phyloP scores from a whole-genome alignment of 73 alveolate species.

The Symbiodinium pilosum region DNA sequence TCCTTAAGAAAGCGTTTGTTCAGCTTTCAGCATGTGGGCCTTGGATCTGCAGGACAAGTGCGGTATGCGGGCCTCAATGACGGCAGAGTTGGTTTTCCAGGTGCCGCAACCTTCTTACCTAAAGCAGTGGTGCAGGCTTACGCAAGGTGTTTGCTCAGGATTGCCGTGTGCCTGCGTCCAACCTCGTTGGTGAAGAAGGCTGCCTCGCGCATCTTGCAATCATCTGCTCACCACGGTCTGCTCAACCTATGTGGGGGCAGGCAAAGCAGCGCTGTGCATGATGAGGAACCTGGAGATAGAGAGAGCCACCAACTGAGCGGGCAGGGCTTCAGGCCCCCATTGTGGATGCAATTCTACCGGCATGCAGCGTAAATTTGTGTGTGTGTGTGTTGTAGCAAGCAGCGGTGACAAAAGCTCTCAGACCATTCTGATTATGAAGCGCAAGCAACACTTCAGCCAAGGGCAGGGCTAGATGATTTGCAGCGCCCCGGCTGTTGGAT shows the following conservation, averaged over 20 bases:
- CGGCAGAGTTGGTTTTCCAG: slow-evolving; percentile 84
- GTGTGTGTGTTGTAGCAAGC: too few relatives aligned
- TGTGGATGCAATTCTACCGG: too few relatives aligned
- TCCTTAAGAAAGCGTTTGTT: too few relatives aligned
- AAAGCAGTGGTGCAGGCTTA: too few relatives aligned
- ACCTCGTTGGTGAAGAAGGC: slow-evolving; percentile 64
- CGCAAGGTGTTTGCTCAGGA: neutral
- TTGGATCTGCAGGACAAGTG: slow-evolving; percentile 39
- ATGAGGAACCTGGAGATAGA: slow-evolving; percentile 89
- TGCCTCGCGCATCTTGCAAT: neutral
- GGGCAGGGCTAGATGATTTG: too few relatives aligned
- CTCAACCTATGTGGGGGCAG: neutral
- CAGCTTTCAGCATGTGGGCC: too few relatives aligned
- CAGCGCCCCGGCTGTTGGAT: too few relatives aligned
- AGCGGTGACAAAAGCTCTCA: too few relatives aligned
- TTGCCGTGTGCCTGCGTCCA: slow-evolving; percentile 59
- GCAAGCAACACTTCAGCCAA: too few relatives aligned
- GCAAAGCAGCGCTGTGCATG: slow-evolving; percentile 92
- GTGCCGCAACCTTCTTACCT: neutral
- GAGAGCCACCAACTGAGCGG: neutral
- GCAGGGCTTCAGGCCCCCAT: too few relatives aligned
- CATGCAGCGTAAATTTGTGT: too few relatives aligned
- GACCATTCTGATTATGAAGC: too few relatives aligned
- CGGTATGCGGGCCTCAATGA: slow-evolving; percentile 95
- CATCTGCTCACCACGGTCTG: neutral